Evolutionary conservation across 2,329 filamentous ascomycete genomes (phyloP), one percentile per base, ranked within the genome.

Genomic region (Aspergillaceae sp.): DNA sequence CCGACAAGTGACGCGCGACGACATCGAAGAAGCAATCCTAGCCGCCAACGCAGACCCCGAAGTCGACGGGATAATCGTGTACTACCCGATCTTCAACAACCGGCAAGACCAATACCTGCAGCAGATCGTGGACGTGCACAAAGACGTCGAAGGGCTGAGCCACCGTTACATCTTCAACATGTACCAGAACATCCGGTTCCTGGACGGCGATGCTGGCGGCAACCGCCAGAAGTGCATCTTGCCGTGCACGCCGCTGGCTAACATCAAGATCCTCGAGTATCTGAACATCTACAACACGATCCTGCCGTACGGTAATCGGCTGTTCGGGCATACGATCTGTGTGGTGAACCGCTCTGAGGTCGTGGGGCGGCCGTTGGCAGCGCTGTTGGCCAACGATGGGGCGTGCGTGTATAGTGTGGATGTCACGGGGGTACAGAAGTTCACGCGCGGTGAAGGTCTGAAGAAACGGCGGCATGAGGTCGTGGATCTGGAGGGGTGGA

Each of bases 101-200:
- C 78, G 81, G 29, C 88, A 95, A 68, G 92, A 98, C 69, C 86
- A 87, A 67, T 97, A 97, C 68, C 82, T 98, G 55, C 91, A 97
- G 71, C 90, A 96, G 72, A 87, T 94, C 3, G 89, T 96, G 47
- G 83, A 87, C 47, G 78, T 95, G 38, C 73, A 79, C 67, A 97
- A 98, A 70, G 92, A 98, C 61, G 91, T 98, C 55, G 92, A 98
- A 69, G 92, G 92, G 33, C 80, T 98, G 48, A 88, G 85, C 58
- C 91, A 96, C 70, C 84, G 83, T 63, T 90, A 97, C 72, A 85
- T 97, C 62, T 90, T 91, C 79, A 98, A 98, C 78, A 96, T 98
- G 90, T 98, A 97, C 73, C 87, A 96, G 75, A 98, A 98, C 73
- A 81, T 94, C 59, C 87, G 92, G 54, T 97, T 90, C 74, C 77